Percentiles rank a stretch among this genome's conserved stretches.
Conservation (phyloP, 192 early-diverging fungal species). For the Obelidium mucronatum region DNA sequence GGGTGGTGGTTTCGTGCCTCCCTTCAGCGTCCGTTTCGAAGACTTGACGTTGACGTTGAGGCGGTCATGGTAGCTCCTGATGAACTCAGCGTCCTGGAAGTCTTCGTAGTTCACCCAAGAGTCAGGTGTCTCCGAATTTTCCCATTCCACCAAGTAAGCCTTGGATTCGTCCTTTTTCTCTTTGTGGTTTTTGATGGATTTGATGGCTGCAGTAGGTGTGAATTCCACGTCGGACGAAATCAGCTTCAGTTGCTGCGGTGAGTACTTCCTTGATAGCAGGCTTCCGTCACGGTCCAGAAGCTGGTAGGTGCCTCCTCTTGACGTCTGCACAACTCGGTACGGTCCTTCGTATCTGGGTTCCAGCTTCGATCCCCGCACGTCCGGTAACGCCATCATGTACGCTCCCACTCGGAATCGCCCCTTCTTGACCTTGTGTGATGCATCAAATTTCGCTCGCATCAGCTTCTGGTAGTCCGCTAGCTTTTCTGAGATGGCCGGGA, state of each 20-base stretch:
- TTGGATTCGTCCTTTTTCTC: not conserved
- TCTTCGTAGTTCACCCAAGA: too few species aligned
- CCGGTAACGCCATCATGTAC: not conserved
- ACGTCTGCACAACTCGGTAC: not conserved
- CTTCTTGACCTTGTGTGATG: not conserved
- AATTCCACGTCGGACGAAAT: too few species aligned
- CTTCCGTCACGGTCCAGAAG: not conserved
- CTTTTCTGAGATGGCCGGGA: too few species aligned
- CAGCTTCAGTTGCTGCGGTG: too few species aligned
- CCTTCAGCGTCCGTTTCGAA: too few species aligned
- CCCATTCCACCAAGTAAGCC: not conserved
- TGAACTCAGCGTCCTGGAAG: not conserved
- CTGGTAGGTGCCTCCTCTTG: not conserved
- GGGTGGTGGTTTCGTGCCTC: too few species aligned
- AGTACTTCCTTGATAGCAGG: not conserved
- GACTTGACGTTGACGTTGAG: too few species aligned
- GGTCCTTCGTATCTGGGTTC: not conserved
- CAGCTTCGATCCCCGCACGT: not conserved
- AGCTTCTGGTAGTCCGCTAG: not conserved
- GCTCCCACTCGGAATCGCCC: not conserved
- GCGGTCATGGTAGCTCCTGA: not conserved
- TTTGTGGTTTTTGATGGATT: too few species aligned
- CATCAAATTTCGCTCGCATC: not conserved
- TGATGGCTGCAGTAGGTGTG: too few species aligned
- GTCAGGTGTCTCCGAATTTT: too few species aligned